Conservation (phyloP, 1,284 basidiomycete species). For the Mycena citricolor region DNA sequence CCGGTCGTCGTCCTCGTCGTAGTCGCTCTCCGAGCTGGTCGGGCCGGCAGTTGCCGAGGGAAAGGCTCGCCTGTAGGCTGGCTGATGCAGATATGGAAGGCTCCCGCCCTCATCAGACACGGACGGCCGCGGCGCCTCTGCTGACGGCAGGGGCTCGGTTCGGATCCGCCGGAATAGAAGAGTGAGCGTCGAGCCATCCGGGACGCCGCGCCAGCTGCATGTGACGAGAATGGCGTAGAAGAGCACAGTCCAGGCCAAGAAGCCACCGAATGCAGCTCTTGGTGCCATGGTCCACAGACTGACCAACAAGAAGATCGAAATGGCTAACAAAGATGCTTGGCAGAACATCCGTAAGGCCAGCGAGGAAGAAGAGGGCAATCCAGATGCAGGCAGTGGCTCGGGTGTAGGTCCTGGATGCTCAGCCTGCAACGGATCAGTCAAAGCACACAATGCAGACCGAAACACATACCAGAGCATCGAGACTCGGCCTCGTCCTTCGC, state of each 20-base stretch:
- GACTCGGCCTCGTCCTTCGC: constrained; percentile 43
- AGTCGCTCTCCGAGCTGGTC: constrained; percentile 50
- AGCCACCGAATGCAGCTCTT: constrained; percentile 58
- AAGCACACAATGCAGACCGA: background rate
- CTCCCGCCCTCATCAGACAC: constrained; percentile 43
- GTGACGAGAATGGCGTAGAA: constrained; percentile 56
- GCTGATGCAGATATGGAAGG: constrained; percentile 65
- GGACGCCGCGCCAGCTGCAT: constrained; percentile 57
- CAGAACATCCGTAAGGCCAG: constrained; percentile 50
- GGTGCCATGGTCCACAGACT: constrained; percentile 59
- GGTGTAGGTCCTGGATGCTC: constrained; percentile 52
- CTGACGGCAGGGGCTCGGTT: constrained; percentile 23
- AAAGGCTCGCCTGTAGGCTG: constrained; percentile 48
- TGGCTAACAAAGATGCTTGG: constrained; percentile 58
- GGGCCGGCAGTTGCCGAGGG: constrained; percentile 34
- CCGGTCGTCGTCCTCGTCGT: constrained; percentile 64
- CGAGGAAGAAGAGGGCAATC: constrained; percentile 44
- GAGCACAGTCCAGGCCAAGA: constrained; percentile 57
- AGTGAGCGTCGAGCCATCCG: constrained; percentile 57
- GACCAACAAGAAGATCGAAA: constrained; percentile 55
- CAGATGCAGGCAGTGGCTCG: constrained; percentile 40
- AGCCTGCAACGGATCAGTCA: too few relatives aligned
- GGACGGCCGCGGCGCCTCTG: constrained; percentile 37
- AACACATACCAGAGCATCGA: background rate
- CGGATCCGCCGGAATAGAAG: constrained; percentile 49